Percentiles rank a stretch among this genome's conserved stretches.
Evolutionary conservation across 176 grass and related monocot species (phyloP).

Genomic region (Elymus sibiricus): DNA sequence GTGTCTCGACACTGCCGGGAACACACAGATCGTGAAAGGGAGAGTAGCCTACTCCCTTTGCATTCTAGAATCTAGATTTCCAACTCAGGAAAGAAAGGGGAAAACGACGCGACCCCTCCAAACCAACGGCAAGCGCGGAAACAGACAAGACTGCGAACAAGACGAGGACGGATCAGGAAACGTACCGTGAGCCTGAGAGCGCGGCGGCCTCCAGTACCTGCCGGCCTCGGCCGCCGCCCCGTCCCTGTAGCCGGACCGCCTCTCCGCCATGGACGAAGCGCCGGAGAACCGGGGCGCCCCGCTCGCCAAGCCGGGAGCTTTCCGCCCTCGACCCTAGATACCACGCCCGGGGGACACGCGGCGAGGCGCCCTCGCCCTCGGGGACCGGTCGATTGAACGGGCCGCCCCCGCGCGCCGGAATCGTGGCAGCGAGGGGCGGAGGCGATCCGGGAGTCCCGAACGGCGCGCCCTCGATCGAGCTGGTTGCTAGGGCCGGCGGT

Average conservation of each 20-base stretch:
- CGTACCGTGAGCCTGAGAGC: conserved; percentile 32
- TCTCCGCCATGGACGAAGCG: conserved; percentile 42
- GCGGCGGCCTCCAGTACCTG: conserved; percentile 36
- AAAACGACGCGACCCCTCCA: conserved; percentile 5
- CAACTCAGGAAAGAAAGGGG: neutral
- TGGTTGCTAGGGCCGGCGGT: neutral
- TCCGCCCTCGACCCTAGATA: neutral
- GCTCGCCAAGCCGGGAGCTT: neutral
- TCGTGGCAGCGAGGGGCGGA: neutral
- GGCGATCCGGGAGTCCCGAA: neutral
- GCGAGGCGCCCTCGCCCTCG: neutral
- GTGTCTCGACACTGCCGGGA: neutral
- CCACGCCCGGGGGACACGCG: neutral
- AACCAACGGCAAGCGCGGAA: neutral
- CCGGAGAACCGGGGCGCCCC: neutral
- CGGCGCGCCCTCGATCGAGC: conserved; percentile 11
- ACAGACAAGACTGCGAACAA: neutral
- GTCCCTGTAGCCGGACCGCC: conserved; percentile 35
- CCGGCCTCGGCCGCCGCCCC: neutral
- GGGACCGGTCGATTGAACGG: neutral
- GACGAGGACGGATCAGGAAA: conserved; percentile 1
- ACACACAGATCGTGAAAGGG: neutral
- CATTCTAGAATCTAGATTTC: neutral
- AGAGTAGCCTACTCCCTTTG: neutral
- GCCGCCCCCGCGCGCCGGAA: neutral